Conservation (phyloP, 768 basidiomycete genomes). For the Termitomyces sp. region DNA sequence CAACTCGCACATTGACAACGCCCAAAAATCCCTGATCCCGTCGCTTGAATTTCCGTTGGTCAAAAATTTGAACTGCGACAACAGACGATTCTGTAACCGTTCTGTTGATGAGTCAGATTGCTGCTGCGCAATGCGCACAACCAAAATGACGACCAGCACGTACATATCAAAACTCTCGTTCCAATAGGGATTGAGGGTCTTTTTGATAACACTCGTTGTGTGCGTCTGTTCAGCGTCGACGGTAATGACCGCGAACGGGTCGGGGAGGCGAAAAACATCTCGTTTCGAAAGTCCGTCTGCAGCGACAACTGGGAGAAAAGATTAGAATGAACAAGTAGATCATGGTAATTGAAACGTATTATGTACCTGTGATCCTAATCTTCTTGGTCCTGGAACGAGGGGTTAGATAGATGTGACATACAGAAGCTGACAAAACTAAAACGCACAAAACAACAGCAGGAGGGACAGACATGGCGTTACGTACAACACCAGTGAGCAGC, state of each 20-base stretch:
- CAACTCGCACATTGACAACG: slow-evolving; percentile 92
- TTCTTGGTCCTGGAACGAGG: slow-evolving; percentile 52
- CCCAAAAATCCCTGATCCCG: slow-evolving; percentile 98
- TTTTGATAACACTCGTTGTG: slow-evolving; percentile 96
- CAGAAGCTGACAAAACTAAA: slow-evolving; percentile 1
- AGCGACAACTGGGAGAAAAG: slow-evolving; percentile 69
- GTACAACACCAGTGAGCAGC: neutral
- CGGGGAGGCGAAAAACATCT: slow-evolving; percentile 93
- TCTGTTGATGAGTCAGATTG: slow-evolving; percentile 34
- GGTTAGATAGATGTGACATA: neutral
- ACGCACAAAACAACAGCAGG: slow-evolving; percentile 42
- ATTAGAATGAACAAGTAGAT: neutral
- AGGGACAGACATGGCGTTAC: slow-evolving; percentile 39
- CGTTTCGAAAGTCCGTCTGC: slow-evolving; percentile 93
- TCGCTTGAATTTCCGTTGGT: slow-evolving; percentile 98
- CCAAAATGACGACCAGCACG: slow-evolving; percentile 21
- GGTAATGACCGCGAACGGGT: slow-evolving; percentile 97
- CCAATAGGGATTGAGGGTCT: slow-evolving; percentile 94
- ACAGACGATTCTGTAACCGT: slow-evolving; percentile 98
- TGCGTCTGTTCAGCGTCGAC: slow-evolving; percentile 98
- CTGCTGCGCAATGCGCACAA: neutral
- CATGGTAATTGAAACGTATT: neutral
- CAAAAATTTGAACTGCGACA: slow-evolving; percentile 97
- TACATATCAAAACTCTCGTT: slow-evolving; percentile 98
- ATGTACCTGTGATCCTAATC: slow-evolving; percentile 73